Percentiles rank a stretch among this genome's conserved stretches.
Conservation (phyloP, 768 basidiomycete species). For the Rhodotorula paludigena region DNA sequence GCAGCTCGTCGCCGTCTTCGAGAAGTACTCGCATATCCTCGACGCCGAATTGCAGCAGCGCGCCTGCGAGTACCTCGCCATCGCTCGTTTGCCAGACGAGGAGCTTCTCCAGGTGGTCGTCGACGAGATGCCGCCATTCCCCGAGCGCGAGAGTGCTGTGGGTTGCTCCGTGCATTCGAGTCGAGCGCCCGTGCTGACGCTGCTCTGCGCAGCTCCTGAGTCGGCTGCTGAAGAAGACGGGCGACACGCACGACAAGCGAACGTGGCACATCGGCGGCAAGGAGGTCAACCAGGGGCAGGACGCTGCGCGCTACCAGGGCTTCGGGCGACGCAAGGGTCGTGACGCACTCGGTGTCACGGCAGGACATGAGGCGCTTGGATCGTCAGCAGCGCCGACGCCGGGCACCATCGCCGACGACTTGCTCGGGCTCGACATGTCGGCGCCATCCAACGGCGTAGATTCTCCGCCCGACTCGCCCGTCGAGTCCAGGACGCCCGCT, state of each 20-base stretch:
- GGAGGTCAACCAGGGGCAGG: slow-evolving; percentile 76
- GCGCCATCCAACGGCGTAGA: not conserved
- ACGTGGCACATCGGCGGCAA: slow-evolving; percentile 96
- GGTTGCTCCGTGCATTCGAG: too few species aligned
- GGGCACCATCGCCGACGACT: slow-evolving; percentile 53
- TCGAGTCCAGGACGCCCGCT: not conserved
- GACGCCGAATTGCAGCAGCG: slow-evolving; percentile 97
- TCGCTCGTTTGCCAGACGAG: slow-evolving; percentile 76
- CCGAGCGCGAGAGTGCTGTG: slow-evolving; percentile 84
- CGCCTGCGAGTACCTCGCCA: slow-evolving; percentile 91
- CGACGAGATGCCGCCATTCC: slow-evolving; percentile 99
- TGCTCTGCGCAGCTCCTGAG: slow-evolving; percentile 52
- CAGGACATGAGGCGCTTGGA: slow-evolving; percentile 8
- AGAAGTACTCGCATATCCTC: slow-evolving; percentile 93
- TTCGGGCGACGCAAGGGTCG: slow-evolving; percentile 50
- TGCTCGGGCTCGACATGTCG: slow-evolving; percentile 68
- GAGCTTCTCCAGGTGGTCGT: slow-evolving; percentile 90
- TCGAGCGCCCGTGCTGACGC: not conserved
- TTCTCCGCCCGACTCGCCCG: not conserved
- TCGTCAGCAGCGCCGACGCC: slow-evolving; percentile 15
- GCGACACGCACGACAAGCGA: slow-evolving; percentile 88
- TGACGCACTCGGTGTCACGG: slow-evolving; percentile 8
- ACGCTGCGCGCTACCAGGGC: slow-evolving; percentile 55
- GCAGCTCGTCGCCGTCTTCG: slow-evolving; percentile 88
- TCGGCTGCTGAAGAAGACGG: slow-evolving; percentile 79